Conservation (phyloP, 495 filamentous ascomycete genomes). For the Penicillium cinerascens region DNA sequence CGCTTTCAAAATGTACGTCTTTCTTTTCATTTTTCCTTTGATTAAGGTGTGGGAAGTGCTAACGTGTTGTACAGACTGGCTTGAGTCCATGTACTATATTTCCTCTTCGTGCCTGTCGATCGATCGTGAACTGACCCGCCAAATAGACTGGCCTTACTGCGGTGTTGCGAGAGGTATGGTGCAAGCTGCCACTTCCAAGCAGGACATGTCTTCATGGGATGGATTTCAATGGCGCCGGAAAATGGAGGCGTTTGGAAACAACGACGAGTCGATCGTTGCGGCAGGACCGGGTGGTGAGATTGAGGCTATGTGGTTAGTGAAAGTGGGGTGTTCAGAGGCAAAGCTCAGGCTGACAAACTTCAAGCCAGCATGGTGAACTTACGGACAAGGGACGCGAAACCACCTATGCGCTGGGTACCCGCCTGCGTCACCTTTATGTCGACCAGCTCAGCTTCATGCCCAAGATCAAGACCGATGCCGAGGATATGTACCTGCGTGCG, state of each 20-base stretch:
- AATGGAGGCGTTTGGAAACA: conserved; percentile 72
- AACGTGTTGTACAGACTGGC: conserved; percentile 54
- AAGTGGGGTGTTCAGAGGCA: not conserved
- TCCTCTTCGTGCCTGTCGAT: not conserved
- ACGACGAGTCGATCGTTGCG: conserved; percentile 67
- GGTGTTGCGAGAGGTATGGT: conserved; percentile 66
- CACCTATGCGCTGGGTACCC: conserved; percentile 73
- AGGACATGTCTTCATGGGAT: conserved; percentile 58
- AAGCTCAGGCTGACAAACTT: conserved; percentile 9
- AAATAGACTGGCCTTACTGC: conserved; percentile 87
- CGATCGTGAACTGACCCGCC: conserved; percentile 12
- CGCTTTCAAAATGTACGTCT: conserved; percentile 75
- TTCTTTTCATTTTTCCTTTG: not conserved
- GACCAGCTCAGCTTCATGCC: conserved; percentile 86
- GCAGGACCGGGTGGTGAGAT: conserved; percentile 62
- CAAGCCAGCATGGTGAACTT: conserved; percentile 74
- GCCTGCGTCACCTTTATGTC: conserved; percentile 81
- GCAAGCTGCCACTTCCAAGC: conserved; percentile 60
- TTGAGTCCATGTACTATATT: conserved; percentile 60
- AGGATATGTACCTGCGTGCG: conserved; percentile 78
- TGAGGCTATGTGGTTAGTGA: conserved; percentile 67
- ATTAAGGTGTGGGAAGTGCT: conserved; percentile 12
- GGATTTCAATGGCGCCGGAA: conserved; percentile 73
- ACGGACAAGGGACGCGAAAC: conserved; percentile 84
- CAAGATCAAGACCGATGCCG: conserved; percentile 54